Evolutionary conservation across 306 rosid genomes (phyloP).

Genomic region (Prinsepia uniflora): DNA sequence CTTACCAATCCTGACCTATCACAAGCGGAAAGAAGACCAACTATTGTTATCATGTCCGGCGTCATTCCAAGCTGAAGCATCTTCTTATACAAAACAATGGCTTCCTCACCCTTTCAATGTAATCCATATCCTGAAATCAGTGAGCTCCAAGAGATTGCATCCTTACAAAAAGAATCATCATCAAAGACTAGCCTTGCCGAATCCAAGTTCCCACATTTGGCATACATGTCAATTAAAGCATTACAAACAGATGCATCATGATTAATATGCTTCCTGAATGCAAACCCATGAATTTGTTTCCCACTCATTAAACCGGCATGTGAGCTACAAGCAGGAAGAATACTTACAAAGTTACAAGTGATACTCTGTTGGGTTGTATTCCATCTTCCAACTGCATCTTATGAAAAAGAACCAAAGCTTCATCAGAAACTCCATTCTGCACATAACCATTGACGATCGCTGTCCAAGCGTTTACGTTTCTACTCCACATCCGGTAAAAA

Average conservation of each 20-base stretch:
- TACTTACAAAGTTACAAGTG: slow-evolving; percentile 61
- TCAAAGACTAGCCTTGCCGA: slow-evolving; percentile 55
- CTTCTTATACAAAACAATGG: slow-evolving; percentile 46
- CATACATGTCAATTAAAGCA: slow-evolving; percentile 74
- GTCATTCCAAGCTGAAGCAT: slow-evolving; percentile 54
- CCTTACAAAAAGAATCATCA: slow-evolving; percentile 40
- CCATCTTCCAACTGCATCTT: slow-evolving; percentile 61
- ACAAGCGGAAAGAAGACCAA: slow-evolving; percentile 73
- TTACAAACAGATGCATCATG: slow-evolving; percentile 46
- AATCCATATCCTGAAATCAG: slow-evolving; percentile 73
- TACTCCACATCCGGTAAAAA: slow-evolving; percentile 56
- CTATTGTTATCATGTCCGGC: slow-evolving; percentile 68
- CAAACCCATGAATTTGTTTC: slow-evolving; percentile 65
- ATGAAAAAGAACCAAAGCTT: slow-evolving; percentile 48
- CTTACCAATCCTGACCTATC: slow-evolving; percentile 61
- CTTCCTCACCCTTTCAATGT: slow-evolving; percentile 70
- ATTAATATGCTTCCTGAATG: slow-evolving; percentile 45
- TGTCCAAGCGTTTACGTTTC: slow-evolving; percentile 68
- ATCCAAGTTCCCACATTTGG: slow-evolving; percentile 74
- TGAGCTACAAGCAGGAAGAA: slow-evolving; percentile 65
- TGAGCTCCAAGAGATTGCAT: slow-evolving; percentile 71
- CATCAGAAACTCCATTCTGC: slow-evolving; percentile 50
- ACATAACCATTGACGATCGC: slow-evolving; percentile 66
- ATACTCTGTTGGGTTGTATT: slow-evolving; percentile 56
- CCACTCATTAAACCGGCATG: slow-evolving; percentile 53